Evolutionary conservation across 108 stramenopile species (phyloP), one percentile per base, ranked within the genome.

Genomic region (Stephanodiscus minutulus): DNA sequence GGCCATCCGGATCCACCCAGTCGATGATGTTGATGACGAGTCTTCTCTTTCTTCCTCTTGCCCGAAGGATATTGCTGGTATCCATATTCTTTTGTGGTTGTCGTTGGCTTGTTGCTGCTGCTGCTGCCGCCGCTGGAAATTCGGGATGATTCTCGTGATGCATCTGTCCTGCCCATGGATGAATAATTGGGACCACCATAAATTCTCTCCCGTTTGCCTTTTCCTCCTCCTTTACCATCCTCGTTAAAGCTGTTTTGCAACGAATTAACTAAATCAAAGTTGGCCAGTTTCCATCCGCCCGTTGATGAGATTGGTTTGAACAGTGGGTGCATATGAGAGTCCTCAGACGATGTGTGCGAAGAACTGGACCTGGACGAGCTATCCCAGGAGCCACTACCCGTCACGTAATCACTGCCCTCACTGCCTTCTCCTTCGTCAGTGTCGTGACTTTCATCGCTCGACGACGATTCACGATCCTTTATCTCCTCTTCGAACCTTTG

Each of bases 381-480:
- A 20, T 63, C 43, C 25, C 44, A 57, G 31, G 50, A 50, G 53
- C 56, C 55, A 56, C 55, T 57, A 56, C 56, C 67, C 25, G 54
- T 56, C 36, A 54, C 27, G 56, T 68, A 68, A 39, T 54, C 36
- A 43, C 67, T 68, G 24, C 58, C 31, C 2, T 57, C 43, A 3
- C 43, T 44, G 43, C 0, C 12, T 44, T 13, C 43, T 44, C 13
- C 43, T 44, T 44, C 68, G 59, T 48, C 56, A n/a, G 37, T 54
- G 53, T 68, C 56, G 28, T n/a, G 39, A 47, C 68, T 70, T 60
- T 46, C 58, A 46, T 70, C 68, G 49, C 68, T 70, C 24, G 43
- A 56, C n/a, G 58, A 44, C 17, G 58, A 43, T 33, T 47, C 57
- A 11, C 18, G 10, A 9, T 70, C 15, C 52, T 33, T 5, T 5